Conservation (phyloP, 495 filamentous ascomycete species). For the Aspergillus sparsus region DNA sequence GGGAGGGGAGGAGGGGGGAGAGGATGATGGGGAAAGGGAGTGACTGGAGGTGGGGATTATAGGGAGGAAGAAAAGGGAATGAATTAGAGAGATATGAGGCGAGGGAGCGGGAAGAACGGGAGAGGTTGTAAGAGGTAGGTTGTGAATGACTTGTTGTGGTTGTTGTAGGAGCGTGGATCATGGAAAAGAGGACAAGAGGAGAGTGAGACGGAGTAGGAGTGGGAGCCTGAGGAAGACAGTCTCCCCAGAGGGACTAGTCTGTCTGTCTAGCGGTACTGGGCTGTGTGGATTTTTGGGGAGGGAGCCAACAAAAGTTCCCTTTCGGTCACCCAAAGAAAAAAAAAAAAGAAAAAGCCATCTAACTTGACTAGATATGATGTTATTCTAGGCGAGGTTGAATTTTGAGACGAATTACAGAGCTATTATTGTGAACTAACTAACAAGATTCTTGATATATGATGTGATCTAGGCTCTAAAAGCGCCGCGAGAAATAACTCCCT, state of each 20-base stretch:
- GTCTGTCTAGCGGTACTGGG: background rate
- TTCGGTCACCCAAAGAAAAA: too few relatives aligned
- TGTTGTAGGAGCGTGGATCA: slow-evolving; percentile 12
- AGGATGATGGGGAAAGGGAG: slow-evolving; percentile 9
- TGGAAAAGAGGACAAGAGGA: slow-evolving; percentile 24
- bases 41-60: background rate
- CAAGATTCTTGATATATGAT: too few relatives aligned
- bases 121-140: background rate
- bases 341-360: too few relatives aligned
- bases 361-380: too few relatives aligned
- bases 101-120: background rate
- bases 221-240: slow-evolving; percentile 16
- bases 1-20: slow-evolving; percentile 15
- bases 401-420: too few relatives aligned
- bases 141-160: slow-evolving; percentile 14
- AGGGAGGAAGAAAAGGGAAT: slow-evolving; percentile 6
- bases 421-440: too few relatives aligned
- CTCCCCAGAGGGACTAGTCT: slow-evolving; percentile 12
- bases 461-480: too few relatives aligned
- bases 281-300: background rate
- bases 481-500: too few relatives aligned
- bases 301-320: background rate
- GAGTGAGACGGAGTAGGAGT: slow-evolving; percentile 13
- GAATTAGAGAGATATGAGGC: background rate
- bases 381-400: too few relatives aligned